phyloP scores from a whole-genome alignment of 176 grass and related monocot genomes.

The Hordeum marinum region DNA sequence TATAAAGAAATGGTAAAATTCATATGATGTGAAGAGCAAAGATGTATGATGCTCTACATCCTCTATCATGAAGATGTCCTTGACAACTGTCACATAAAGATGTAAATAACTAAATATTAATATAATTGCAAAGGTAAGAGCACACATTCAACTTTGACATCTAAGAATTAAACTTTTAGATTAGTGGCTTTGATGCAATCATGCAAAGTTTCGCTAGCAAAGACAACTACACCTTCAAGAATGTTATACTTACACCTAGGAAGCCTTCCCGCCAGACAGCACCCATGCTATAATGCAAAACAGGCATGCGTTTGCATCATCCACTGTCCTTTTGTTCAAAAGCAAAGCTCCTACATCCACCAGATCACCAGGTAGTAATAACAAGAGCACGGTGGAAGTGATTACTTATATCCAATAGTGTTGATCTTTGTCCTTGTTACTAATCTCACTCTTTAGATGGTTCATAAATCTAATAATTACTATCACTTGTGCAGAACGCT shows the following conservation, averaged over 20 bases:
- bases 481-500: conserved; percentile 34
- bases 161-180: not conserved
- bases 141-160: conserved; percentile 29
- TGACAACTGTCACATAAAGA: not conserved
- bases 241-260: conserved; percentile 1
- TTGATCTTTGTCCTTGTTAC: conserved; percentile 22
- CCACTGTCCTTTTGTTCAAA: conserved; percentile 20
- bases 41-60: not conserved
- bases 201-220: conserved; percentile 13
- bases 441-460: conserved; percentile 16
- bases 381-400: conserved; percentile 38
- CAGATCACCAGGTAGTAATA: conserved; percentile 41
- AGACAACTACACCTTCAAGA: conserved; percentile 13
- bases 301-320: conserved; percentile 27
- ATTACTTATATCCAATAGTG: conserved; percentile 24
- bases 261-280: not conserved
- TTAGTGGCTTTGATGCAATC: conserved; percentile 9
- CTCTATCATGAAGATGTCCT: conserved; percentile 16
- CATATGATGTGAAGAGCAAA: not conserved
- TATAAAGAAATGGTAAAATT: conserved; percentile 13
- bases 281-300: conserved; percentile 13
- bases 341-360: conserved; percentile 24
- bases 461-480: conserved; percentile 18
- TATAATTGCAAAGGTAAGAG: not conserved
- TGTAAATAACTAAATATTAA: not conserved